These are phyloP conservation scores for Plectranthus barbatus DNA, from an alignment of 257 asterid species.

Conservation along the genomic window DNA sequence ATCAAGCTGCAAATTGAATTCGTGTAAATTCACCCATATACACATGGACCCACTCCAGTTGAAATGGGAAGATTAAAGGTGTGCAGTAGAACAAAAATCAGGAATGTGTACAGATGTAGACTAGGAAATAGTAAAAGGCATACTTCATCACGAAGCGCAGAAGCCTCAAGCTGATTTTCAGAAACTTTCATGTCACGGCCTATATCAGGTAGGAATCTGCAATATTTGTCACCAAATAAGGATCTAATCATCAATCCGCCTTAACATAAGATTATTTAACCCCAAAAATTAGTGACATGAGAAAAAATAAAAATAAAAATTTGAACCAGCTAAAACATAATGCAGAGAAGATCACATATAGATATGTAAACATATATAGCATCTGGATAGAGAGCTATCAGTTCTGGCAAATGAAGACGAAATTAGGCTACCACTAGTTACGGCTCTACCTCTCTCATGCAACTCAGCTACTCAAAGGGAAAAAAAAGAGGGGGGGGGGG, in stretches of 20 bases:
- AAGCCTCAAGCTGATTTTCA: conserved; percentile 67
- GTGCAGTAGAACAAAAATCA: not conserved
- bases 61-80: conserved; percentile 1
- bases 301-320: not conserved
- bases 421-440: not conserved
- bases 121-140: conserved; percentile 5
- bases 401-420: conserved; percentile 1
- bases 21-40: conserved; percentile 11
- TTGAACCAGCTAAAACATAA: not conserved
- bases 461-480: not conserved
- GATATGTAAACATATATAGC: not conserved
- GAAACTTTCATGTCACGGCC: conserved; percentile 67
- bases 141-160: conserved; percentile 98
- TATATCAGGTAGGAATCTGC: conserved; percentile 65
- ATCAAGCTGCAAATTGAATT: conserved; percentile 71
- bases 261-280: not conserved
- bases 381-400: not conserved
- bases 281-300: not conserved
- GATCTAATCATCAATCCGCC: not conserved
- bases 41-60: not conserved
- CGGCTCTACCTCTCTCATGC: not conserved
- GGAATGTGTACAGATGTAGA: not conserved
- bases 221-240: conserved; percentile 17
- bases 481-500: no score
- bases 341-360: not conserved